Evolutionary conservation across 176 grass and related monocot species (phyloP).

Genomic region (Carex myosuroides): DNA sequence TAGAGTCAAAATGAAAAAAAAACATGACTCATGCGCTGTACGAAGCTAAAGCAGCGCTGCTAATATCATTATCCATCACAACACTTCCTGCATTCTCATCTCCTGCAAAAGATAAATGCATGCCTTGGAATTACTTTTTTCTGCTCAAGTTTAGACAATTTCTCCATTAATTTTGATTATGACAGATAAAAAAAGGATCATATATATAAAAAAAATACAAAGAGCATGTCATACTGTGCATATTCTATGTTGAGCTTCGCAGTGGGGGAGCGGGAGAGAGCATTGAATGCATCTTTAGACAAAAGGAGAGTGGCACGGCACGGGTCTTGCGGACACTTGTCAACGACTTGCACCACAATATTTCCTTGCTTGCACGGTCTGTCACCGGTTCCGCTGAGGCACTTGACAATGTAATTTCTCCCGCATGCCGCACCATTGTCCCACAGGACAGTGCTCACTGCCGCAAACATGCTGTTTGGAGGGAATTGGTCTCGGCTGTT

Average conservation of each 20-base stretch:
- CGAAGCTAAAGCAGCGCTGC: no score
- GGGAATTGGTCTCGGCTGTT: slow-evolving; percentile 29
- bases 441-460: slow-evolving; percentile 18
- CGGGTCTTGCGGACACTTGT: slow-evolving; percentile 8
- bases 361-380: slow-evolving; percentile 15
- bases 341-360: slow-evolving; percentile 26
- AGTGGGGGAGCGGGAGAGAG: neutral
- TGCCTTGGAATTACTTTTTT: neutral
- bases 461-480: slow-evolving; percentile 25
- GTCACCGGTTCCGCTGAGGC: slow-evolving; percentile 16
- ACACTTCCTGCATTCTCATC: neutral
- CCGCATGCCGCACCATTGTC: slow-evolving; percentile 32
- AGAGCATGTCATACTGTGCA: neutral
- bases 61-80: no score
- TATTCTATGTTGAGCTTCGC: slow-evolving; percentile 31
- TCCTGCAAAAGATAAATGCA: neutral
- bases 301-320: slow-evolving; percentile 30
- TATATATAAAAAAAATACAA: neutral
- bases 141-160: neutral
- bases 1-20: no score
- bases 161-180: neutral
- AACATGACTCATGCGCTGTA: no score
- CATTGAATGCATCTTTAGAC: slow-evolving; percentile 22
- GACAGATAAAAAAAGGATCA: neutral
- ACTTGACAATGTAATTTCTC: slow-evolving; percentile 28